Evolutionary conservation across 306 rosid genomes (phyloP).

Genomic region (Lathyrus sativus): DNA sequence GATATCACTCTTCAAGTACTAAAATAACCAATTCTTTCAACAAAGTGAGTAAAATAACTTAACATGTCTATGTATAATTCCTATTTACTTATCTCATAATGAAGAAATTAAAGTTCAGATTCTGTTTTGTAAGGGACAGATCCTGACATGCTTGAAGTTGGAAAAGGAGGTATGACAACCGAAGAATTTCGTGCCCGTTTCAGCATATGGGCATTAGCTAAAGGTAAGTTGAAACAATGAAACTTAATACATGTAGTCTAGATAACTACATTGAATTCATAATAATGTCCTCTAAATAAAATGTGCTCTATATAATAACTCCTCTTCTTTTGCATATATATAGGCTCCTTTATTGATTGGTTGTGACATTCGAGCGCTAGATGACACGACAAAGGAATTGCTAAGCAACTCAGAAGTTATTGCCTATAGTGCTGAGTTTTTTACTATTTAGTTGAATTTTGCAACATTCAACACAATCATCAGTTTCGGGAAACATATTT

Average conservation of each 20-base stretch:
- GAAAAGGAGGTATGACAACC: conserved; percentile 77
- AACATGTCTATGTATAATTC: background rate
- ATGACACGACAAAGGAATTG: conserved; percentile 46
- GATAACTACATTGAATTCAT: background rate
- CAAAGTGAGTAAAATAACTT: background rate
- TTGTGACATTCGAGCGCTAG: conserved; percentile 69
- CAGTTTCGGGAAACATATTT: conserved; percentile 41
- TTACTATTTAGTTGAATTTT: conserved; percentile 28
- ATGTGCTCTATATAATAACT: background rate
- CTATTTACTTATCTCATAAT: background rate
- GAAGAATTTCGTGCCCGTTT: conserved; percentile 79
- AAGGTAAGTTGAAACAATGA: conserved; percentile 47
- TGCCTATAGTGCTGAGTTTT: conserved; percentile 16
- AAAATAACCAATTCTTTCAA: background rate
- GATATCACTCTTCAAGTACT: background rate
- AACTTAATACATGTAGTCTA: background rate
- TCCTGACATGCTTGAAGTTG: conserved; percentile 90
- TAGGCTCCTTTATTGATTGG: conserved; percentile 65
- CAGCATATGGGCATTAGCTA: conserved; percentile 79
- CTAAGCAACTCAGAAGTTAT: conserved; percentile 68
- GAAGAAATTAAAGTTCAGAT: conserved; percentile 12
- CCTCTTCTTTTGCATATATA: background rate
- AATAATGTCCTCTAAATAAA: conserved; percentile 1
- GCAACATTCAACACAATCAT: conserved; percentile 62
- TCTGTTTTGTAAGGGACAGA: conserved; percentile 44